Percentiles rank a stretch among this genome's conserved stretches.
Evolutionary conservation across 2,329 filamentous ascomycete genomes (phyloP).

Genomic region (Dactylonectria macrodidyma): DNA sequence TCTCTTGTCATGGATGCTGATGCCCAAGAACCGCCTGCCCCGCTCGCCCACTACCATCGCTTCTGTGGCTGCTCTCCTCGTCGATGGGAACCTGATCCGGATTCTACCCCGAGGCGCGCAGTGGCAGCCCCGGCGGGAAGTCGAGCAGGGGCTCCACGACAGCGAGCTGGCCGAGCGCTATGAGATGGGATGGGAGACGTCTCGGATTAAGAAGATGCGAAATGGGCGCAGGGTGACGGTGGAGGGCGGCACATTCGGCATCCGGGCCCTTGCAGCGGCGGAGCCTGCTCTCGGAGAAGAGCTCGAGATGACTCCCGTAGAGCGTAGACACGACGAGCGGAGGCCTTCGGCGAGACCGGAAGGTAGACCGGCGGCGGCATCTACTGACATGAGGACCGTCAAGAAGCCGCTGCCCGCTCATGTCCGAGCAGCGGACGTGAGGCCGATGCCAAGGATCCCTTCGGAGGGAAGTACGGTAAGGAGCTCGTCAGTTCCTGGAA

Average conservation of each 20-base stretch:
- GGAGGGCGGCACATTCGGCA: slow-evolving; percentile 39
- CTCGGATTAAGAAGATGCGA: slow-evolving; percentile 22
- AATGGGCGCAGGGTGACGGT: slow-evolving; percentile 37
- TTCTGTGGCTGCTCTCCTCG: slow-evolving; percentile 54
- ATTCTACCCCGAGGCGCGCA: slow-evolving; percentile 44
- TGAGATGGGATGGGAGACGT: slow-evolving; percentile 39
- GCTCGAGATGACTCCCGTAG: slow-evolving; percentile 43
- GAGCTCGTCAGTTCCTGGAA: slow-evolving; percentile 6
- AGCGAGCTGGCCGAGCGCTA: slow-evolving; percentile 34
- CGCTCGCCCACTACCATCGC: slow-evolving; percentile 53
- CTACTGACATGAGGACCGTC: not conserved
- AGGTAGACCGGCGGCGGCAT: not conserved
- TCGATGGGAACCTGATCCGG: slow-evolving; percentile 54
- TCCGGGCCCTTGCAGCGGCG: slow-evolving; percentile 34
- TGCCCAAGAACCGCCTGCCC: slow-evolving; percentile 48
- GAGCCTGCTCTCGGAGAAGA: slow-evolving; percentile 39
- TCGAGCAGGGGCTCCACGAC: slow-evolving; percentile 36
- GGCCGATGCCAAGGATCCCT: slow-evolving; percentile 1
- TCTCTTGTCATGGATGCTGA: slow-evolving; percentile 48
- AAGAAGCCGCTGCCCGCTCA: slow-evolving; percentile 19
- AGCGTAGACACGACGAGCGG: slow-evolving; percentile 12
- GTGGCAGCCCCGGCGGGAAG: slow-evolving; percentile 42
- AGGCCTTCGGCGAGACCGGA: slow-evolving; percentile 14
- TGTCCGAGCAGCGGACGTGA: not conserved
- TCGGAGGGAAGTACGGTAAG: not conserved